Percentiles rank a stretch among this genome's conserved stretches.
phyloP scores from a whole-genome alignment of 257 asterid genomes.

The Paraleonurus japonicus region DNA sequence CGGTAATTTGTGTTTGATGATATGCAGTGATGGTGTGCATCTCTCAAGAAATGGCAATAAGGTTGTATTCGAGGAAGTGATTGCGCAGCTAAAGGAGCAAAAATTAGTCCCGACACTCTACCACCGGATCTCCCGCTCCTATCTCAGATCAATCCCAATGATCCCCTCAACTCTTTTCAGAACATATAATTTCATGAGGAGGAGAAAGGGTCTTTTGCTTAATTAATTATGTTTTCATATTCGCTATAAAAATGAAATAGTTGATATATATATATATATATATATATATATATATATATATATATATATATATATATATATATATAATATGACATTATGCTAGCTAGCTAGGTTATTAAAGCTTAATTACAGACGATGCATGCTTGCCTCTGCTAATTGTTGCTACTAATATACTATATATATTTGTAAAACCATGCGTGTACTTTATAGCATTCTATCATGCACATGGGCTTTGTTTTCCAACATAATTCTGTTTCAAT shows the following conservation, averaged over 20 bases:
- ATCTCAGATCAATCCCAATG: constrained; percentile 46
- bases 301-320: no score
- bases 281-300: no score
- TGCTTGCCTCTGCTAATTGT: no score
- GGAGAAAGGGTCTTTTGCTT: neutral
- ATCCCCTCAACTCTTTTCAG: constrained; percentile 65
- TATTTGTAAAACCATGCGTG: no score
- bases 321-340: no score
- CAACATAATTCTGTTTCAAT: no score
- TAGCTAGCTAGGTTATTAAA: no score
- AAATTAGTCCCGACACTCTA: constrained; percentile 44
- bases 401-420: no score
- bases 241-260: constrained; percentile 2
- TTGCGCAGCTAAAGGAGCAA: constrained; percentile 39
- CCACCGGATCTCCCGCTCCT: constrained; percentile 51
- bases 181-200: constrained; percentile 12
- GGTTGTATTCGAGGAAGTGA: constrained; percentile 60
- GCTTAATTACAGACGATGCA: no score
- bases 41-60: constrained; percentile 49
- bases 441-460: no score
- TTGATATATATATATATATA: no score
- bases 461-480: no score
- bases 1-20: neutral
- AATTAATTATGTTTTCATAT: neutral
- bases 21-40: constrained; percentile 84